Conservation (phyloP, 2,329 filamentous ascomycete species). For the Teratosphaeria nubilosa region DNA sequence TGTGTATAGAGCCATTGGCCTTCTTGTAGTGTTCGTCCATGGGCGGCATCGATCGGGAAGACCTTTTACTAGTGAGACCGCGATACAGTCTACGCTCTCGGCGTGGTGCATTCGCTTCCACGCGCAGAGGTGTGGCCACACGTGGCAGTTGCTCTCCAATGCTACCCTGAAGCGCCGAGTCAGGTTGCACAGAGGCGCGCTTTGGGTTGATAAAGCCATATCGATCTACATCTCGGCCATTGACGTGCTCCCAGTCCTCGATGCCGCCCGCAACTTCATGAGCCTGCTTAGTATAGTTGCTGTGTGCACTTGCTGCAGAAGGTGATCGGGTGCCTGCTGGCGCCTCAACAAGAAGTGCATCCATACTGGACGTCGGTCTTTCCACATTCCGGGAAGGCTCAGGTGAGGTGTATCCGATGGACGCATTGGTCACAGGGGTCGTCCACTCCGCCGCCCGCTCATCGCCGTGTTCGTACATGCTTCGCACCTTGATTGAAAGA, state of each 20-base stretch:
- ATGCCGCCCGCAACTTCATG: slow-evolving; percentile 52
- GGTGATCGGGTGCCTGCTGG: neutral
- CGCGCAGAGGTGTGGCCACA: slow-evolving; percentile 49
- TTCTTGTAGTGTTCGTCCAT: slow-evolving; percentile 18
- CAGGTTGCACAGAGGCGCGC: slow-evolving; percentile 25
- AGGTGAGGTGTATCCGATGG: neutral
- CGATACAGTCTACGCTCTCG: slow-evolving; percentile 43
- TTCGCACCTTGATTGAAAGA: slow-evolving; percentile 51
- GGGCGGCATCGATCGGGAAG: slow-evolving; percentile 25
- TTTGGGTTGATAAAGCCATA: slow-evolving; percentile 53
- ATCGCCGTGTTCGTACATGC: slow-evolving; percentile 54
- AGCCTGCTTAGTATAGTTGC: slow-evolving; percentile 33
- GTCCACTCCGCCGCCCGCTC: slow-evolving; percentile 42
- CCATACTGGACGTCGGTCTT: neutral
- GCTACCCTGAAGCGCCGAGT: slow-evolving; percentile 7
- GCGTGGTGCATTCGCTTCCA: slow-evolving; percentile 47
- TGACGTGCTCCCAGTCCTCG: slow-evolving; percentile 55
- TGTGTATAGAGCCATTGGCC: slow-evolving; percentile 30
- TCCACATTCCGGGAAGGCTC: neutral
- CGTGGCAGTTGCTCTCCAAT: slow-evolving; percentile 38
- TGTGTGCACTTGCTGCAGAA: slow-evolving; percentile 2
- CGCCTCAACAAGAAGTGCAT: neutral
- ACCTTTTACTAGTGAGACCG: slow-evolving; percentile 40
- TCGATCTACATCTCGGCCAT: slow-evolving; percentile 50
- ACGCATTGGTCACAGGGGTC: slow-evolving; percentile 4